phyloP scores from a whole-genome alignment of 1,139 yeast species.

The Debaryomycetaceae sp. region DNA sequence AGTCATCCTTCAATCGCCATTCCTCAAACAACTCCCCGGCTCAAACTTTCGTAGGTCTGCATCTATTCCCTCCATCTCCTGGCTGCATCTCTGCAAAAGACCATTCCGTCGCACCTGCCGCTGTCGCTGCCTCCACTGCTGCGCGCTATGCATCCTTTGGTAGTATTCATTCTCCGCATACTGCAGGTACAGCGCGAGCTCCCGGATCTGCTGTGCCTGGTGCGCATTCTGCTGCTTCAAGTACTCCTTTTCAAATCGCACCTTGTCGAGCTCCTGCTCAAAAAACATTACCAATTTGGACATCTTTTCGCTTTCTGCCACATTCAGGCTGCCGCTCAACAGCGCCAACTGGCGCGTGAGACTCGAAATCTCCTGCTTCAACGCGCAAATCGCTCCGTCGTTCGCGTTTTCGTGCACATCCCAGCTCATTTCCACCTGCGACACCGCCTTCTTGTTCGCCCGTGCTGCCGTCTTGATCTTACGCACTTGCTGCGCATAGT shows the following conservation, averaged over 20 bases:
- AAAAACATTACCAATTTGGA: constrained; percentile 19
- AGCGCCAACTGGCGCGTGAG: constrained; percentile 16
- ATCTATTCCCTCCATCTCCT: constrained; percentile 2
- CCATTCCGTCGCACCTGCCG: constrained; percentile 1
- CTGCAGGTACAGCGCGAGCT: constrained; percentile 17
- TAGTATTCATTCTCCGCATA: constrained; percentile 18
- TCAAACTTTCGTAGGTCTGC: constrained; percentile 1
- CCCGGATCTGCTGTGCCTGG: constrained; percentile 12
- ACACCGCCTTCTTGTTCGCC: constrained; percentile 27
- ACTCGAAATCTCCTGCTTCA: constrained; percentile 20
- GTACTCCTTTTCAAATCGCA: constrained; percentile 26
- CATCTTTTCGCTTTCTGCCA: constrained; percentile 7
- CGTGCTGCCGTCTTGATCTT: constrained; percentile 53
- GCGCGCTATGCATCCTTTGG: constrained; percentile 2
- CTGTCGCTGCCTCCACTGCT: not conserved
- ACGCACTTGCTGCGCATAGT: constrained; percentile 70
- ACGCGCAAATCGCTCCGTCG: constrained; percentile 17
- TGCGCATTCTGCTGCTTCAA: constrained; percentile 12
- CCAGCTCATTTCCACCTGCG: constrained; percentile 22
- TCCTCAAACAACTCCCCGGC: not conserved
- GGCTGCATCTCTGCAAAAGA: not conserved
- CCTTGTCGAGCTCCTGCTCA: constrained; percentile 19
- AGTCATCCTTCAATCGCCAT: too few relatives aligned
- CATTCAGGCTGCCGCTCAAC: constrained; percentile 1
- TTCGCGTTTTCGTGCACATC: constrained; percentile 17